These are phyloP conservation scores for Ramaria sp. DNA, from an alignment of 768 basidiomycete species.

Conservation along the genomic window DNA sequence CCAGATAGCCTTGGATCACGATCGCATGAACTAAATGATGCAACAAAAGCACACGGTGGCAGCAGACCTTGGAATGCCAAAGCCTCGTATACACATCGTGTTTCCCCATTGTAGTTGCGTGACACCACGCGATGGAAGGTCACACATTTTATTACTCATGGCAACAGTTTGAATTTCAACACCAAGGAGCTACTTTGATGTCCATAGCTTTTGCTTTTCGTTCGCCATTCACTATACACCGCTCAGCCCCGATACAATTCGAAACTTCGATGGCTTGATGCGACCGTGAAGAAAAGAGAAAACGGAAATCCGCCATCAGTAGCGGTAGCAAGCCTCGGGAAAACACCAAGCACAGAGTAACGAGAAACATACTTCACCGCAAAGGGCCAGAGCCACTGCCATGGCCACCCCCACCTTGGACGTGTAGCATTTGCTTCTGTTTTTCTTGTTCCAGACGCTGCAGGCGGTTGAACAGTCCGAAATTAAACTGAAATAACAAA, in stretches of 20 bases:
- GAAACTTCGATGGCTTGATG: background rate
- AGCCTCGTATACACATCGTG: too few relatives aligned
- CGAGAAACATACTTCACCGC: slow-evolving; percentile 1
- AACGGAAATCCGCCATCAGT: background rate
- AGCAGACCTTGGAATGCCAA: too few relatives aligned
- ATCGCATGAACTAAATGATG: too few relatives aligned
- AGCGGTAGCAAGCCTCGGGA: background rate
- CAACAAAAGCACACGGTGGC: too few relatives aligned
- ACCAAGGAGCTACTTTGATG: background rate
- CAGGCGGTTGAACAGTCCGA: slow-evolving; percentile 9
- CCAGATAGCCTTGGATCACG: too few relatives aligned
- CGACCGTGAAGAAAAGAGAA: background rate
- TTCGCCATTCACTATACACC: background rate
- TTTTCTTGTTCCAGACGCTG: slow-evolving; percentile 85
- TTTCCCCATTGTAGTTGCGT: too few relatives aligned
- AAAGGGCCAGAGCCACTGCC: slow-evolving; percentile 3
- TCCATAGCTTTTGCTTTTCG: background rate
- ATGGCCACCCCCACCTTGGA: background rate
- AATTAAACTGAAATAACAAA: background rate
- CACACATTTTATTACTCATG: too few relatives aligned
- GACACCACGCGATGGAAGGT: too few relatives aligned
- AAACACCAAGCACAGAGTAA: background rate
- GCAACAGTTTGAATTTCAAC: background rate
- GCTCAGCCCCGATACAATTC: background rate
- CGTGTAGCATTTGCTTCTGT: slow-evolving; percentile 54